Evolutionary conservation across 257 asterid species (phyloP), one percentile per base, ranked within the genome.

Genomic region (Parsonsia alboflavescens): DNA sequence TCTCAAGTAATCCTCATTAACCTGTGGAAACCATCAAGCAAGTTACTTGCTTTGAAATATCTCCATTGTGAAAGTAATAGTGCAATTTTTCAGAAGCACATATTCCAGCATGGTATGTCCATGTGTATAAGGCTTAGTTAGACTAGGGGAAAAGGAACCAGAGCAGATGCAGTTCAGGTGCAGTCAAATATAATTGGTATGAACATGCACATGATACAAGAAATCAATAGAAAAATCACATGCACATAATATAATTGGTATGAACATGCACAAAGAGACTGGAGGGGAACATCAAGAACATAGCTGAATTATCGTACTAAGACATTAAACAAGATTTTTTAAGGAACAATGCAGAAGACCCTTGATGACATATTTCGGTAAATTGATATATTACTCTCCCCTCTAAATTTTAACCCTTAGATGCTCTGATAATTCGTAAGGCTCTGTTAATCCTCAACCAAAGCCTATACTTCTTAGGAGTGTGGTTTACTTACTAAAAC

Each of bases 1-100:
- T 80, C 83, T 95, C 93, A 92, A 79, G 79, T 88, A 95, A 80
- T 92, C 99, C 81, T 92, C 99, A 82, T 88, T 95, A 75, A 95
- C 96, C 99, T 95, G 86, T 52, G 74, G 79, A 80, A 70, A 76
- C 68, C 21, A 76, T 70, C 57, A 75, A n/a, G 78, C 53, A 84
- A 56, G 69, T 70, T 75, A 78, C 33, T 21, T 79, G 57, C 71
- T 74, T 70, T 57, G 76, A 72, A 75, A 70, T 22, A 81, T 26
- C 50, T 64, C 42, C 28, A 30, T 17, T 12, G 17, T 28, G 21
- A 26, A 28, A 65, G 50, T 39, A 65, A 26, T 19, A 9, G 24
- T 39, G 26, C 70, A 65, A 39, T 19, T 45, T 17, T 50, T 65
- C 70, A 17, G 22, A 17, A 63, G 69, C 48, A 63, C 44, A 39